Evolutionary conservation across 2,329 filamentous ascomycete genomes (phyloP), one percentile per base, ranked within the genome.

Genomic region (Thielaviopsis populi): DNA sequence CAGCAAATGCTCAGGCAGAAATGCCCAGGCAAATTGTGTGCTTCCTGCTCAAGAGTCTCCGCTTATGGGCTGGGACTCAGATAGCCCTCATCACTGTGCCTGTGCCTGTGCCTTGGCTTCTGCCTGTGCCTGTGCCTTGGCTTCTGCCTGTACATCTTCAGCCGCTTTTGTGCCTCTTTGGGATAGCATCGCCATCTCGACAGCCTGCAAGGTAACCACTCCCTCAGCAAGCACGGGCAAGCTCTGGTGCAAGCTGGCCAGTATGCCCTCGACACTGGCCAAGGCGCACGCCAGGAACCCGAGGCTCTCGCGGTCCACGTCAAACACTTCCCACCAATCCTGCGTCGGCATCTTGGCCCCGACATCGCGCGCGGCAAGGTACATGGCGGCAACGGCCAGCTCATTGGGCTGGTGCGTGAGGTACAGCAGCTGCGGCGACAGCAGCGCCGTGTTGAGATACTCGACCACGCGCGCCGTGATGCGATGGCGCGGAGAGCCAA

Each of bases 241-340:
- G 61, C 79, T 80, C 61, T 79, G 78, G 69, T 74, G 79, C 70
- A 88, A 84, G 50, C 78, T 78, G 66, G 74, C 75, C 63, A 84
- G 83, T 74, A 87, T 90, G 0, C 83, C 84, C 67, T 87, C 85
- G 63, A 95, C 76, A 70, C 91, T 96, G 67, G 84, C 78, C 81
- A 96, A 83, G 0, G 81, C 91, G 11, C 96, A 89, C 2, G 95
- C 91, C 65, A 97, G 74, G 69, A 97, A 97, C 0, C 94, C 94
- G 42, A 99, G 78, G 72, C 96, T 91, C 76, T 99, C 94, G 61
- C 94, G 80, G 70, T 96, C 91, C 7, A 94, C 89, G 73, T 99
- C 94, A 73, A 97, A 97, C 0, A 97, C 89, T 74, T 96, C 91
- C 94, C 94, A 99, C 94, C 94, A 99, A 67, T 89, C 86, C 59